phyloP scores from a whole-genome alignment of 345 rosid species.

The Turritis glabra region DNA sequence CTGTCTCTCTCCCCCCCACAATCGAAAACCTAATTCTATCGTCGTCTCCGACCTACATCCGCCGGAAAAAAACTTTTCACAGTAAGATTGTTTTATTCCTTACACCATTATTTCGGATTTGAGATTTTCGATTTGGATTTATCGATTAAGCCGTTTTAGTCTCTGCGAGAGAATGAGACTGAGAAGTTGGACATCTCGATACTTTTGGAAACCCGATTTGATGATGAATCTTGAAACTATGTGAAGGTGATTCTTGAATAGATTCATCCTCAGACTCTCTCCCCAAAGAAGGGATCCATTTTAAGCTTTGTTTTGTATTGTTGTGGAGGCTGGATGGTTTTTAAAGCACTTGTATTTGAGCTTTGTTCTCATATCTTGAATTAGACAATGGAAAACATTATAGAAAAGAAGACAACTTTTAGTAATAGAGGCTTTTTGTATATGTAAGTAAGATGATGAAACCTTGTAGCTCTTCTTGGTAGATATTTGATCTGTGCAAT shows the following conservation, averaged over 20 bases:
- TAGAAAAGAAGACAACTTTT: neutral
- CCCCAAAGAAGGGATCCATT: neutral
- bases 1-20: conserved; percentile 28
- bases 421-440: neutral
- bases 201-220: conserved; percentile 1
- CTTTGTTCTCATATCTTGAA: conserved; percentile 6
- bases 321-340: conserved; percentile 7
- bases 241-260: neutral
- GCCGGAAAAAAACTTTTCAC: conserved; percentile 12
- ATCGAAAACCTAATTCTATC: conserved; percentile 37
- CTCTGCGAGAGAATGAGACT: conserved; percentile 1
- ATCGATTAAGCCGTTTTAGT: neutral
- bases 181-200: conserved; percentile 6
- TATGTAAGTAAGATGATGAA: neutral
- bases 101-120: neutral
- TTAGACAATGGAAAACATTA: neutral
- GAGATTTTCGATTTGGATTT: conserved; percentile 1
- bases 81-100: conserved; percentile 32
- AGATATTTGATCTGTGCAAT: neutral
- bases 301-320: conserved; percentile 7
- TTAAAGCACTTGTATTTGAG: conserved; percentile 23
- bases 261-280: conserved; percentile 14
- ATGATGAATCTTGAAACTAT: neutral
- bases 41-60: conserved; percentile 29
- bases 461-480: conserved; percentile 2